A percentile compares a stretch with the other conserved stretches of the same genome.
These are phyloP conservation scores for Cladorrhinum sp. DNA, from an alignment of 2,329 filamentous ascomycete genomes.

Conservation along the genomic window DNA sequence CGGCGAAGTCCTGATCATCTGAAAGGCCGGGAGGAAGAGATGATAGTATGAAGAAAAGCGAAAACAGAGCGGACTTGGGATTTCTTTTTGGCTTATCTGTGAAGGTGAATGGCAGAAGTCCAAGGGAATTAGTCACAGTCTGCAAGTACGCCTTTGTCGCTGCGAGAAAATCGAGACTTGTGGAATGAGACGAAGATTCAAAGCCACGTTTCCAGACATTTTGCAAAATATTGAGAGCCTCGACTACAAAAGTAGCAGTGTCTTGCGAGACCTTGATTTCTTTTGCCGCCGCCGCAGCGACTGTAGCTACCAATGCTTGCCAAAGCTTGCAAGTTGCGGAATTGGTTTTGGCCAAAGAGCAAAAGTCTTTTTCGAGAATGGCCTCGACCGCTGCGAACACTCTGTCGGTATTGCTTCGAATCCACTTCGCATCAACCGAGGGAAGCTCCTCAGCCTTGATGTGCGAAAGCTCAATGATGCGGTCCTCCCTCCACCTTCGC, in stretches of 20 bases:
- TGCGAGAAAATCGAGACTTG: constrained; percentile 51
- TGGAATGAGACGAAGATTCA: constrained; percentile 46
- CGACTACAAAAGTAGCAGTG: constrained; percentile 73
- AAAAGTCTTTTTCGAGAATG: constrained; percentile 59
- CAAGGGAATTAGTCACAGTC: constrained; percentile 50
- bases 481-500: constrained; percentile 71
- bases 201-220: constrained; percentile 62
- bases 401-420: constrained; percentile 65
- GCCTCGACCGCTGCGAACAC: constrained; percentile 63
- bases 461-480: constrained; percentile 59
- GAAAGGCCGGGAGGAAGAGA: constrained; percentile 45
- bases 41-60: constrained; percentile 62
- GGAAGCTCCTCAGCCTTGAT: constrained; percentile 74
- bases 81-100: constrained; percentile 58
- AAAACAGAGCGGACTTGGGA: constrained; percentile 60
- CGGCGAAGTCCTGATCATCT: constrained; percentile 45
- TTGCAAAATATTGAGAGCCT: constrained; percentile 66
- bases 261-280: constrained; percentile 88
- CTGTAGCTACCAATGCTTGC: constrained; percentile 58
- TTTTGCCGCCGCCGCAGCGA: constrained; percentile 69
- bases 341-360: constrained; percentile 58
- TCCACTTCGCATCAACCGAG: constrained; percentile 80
- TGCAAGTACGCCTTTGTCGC: constrained; percentile 52
- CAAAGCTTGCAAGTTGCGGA: constrained; percentile 56
- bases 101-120: constrained; percentile 62